Evolutionary conservation across 805 yeast genomes (phyloP), one percentile per base, ranked within the genome.

Genomic region (Soucietia sequanensis): DNA sequence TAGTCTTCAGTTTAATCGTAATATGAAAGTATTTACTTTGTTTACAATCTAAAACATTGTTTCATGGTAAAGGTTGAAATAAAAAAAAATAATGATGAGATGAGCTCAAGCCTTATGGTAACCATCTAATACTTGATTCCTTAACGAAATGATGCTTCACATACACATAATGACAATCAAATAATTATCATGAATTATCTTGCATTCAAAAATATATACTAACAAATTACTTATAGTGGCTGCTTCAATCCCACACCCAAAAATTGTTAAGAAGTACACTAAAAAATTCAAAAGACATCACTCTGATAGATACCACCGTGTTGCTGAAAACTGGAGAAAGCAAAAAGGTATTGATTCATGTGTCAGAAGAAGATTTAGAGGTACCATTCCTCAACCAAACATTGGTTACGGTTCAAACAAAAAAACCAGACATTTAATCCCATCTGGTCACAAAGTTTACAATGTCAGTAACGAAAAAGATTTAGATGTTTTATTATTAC

Each of bases 301-400:
- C 82, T 89, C 96, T 74, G 99, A 93, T 84, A 88, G 96, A 78
- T 91, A 89, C 78, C 83, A 81, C 82, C 90, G 99, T 78, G 96
- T 93, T 60, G 77, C 87, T 65, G 97, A 88, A 78, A 84, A 82
- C 83, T 95, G 99, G 99, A 93, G 99, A 88, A 91, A 93, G 80
- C 99, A 95, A 79, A 93, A 93, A 87, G 99, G 99, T 93, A 93
- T 93, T 71, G 99, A 93, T 81, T 90, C 98, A 59, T 81, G 88
- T 78, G 97, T 95, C 72, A 93, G 99, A 82, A 91, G 99, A 82
- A 84, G 93, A 81, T 93, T 93, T 95, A 88, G 97, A 84, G 99
- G 99, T 69, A 84, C 91, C 76, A 87, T 93, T 70, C 80, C 90
- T 63, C 95, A 91, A 81, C 99, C 99, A 81, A 90, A 85, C 80